Evolutionary conservation across 2,329 filamentous ascomycete genomes (phyloP), one percentile per base, ranked within the genome.

Genomic region (Hymenoscyphus fructigenus): DNA sequence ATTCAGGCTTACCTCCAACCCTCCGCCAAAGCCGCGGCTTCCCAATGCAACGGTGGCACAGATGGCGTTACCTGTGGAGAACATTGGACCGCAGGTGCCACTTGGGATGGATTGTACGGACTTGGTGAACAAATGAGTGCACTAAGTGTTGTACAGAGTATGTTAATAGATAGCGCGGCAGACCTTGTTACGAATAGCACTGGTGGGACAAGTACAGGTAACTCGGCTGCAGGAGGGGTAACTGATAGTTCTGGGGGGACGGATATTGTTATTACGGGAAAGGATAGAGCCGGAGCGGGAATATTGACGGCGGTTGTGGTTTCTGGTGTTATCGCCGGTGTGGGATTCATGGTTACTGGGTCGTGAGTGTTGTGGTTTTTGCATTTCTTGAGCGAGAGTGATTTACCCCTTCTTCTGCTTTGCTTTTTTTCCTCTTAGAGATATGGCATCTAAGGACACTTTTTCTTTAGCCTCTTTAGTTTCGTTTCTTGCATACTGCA

Each of bases 61-160:
- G 87, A 86, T 67, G 80, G 82, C 9, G 81, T 81, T 29, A 83
- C 86, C 80, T 89, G 86, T 69, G 85, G 87, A 12, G 74, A 86
- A 61, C 82, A 83, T 65, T 89, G 87, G 86, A 82, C 81, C 47
- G 81, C 83, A 65, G 79, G 76, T 23, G 78, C 76, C 0, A 77
- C 76, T 7, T 90, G 83, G 76, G 87, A 90, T 73, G 84, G 85
- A 34, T 80, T 79, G 1, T 83, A 81, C 6, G 88, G 88, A 10
- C 83, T 90, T 1, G 88, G 88, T 12, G 87, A 91, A 75, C 88
- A 91, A 76, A 91, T 91, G 88, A 81, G 85, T 1, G 87, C 85
- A 3, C 78, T 91, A 73, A 87, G 90, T 70, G 80, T 90, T 9
- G 83, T 89, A 4, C 81, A 91, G 55, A 81, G 82, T 36, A 87